A percentile compares a stretch with the other conserved stretches of the same genome.
These are phyloP conservation scores for Botryotinia convoluta DNA, from an alignment of 2,329 filamentous ascomycete species.

Conservation along the genomic window DNA sequence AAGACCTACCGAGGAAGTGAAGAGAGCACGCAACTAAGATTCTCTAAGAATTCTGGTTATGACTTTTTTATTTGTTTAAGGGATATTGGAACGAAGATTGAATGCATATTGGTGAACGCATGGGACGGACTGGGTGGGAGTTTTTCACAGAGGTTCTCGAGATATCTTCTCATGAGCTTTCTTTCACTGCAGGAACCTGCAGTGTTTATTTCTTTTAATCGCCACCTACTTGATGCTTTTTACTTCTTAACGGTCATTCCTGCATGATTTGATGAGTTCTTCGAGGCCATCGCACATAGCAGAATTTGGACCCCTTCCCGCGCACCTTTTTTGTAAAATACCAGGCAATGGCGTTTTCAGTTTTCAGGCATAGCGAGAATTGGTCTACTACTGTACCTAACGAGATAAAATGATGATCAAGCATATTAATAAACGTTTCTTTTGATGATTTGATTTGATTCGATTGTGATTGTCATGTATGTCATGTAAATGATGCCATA, in stretches of 20 bases:
- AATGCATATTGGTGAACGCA: conserved; percentile 5
- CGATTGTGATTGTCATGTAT: neutral
- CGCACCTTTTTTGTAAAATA: conserved; percentile 17
- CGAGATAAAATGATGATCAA: conserved; percentile 15
- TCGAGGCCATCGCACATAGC: conserved; percentile 1
- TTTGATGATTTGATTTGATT: neutral
- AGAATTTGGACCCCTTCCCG: conserved; percentile 10
- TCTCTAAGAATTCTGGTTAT: neutral
- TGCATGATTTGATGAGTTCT: conserved; percentile 13
- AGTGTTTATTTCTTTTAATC: conserved; percentile 14
- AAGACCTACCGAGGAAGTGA: conserved; percentile 30
- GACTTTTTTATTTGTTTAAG: neutral
- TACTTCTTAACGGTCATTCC: conserved; percentile 7
- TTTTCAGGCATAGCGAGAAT: conserved; percentile 19
- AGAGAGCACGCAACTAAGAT: conserved; percentile 13
- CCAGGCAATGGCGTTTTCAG: conserved; percentile 15
- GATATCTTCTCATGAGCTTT: conserved; percentile 1
- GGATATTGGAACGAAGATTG: conserved; percentile 6
- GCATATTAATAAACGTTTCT: neutral
- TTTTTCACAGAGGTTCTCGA: conserved; percentile 4
- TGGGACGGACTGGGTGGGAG: conserved; percentile 5
- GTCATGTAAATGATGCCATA: conserved; percentile 4
- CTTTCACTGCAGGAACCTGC: neutral
- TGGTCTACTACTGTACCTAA: conserved; percentile 17
- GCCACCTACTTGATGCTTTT: conserved; percentile 9